Evolutionary conservation across 352 stramenopile species (phyloP).

Genomic region (Pythium biforme): DNA sequence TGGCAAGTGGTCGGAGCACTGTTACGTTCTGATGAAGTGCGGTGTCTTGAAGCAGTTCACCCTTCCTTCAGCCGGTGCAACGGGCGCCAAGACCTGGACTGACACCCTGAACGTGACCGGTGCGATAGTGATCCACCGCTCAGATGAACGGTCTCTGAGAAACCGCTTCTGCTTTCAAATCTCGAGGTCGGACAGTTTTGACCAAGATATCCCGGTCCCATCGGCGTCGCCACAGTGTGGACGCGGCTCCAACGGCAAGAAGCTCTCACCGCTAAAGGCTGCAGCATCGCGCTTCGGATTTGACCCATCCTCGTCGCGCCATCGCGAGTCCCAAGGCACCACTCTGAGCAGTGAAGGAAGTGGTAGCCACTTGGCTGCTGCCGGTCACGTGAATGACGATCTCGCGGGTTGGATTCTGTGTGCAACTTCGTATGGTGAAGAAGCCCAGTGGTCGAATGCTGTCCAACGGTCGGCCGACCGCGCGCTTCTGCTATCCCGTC

Average conservation of each 20-base stretch:
- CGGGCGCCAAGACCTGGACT: constrained; percentile 39
- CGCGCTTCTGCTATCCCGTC: constrained; percentile 53
- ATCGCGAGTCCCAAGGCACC: constrained; percentile 25
- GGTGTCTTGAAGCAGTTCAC: constrained; percentile 80
- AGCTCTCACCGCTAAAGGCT: constrained; percentile 64
- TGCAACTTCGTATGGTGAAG: constrained; percentile 57
- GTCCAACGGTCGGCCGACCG: constrained; percentile 73
- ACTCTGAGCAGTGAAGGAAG: constrained; percentile 31
- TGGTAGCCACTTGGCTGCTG: constrained; percentile 16
- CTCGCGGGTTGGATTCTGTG: constrained; percentile 71
- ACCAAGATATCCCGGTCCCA: constrained; percentile 7
- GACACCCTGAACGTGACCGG: constrained; percentile 70
- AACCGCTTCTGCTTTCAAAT: constrained; percentile 84
- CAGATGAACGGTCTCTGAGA: constrained; percentile 62
- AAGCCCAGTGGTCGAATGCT: constrained; percentile 59
- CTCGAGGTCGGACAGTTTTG: constrained; percentile 39
- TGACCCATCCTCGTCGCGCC: constrained; percentile 1
- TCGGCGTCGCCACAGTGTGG: constrained; percentile 2
- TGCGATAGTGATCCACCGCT: constrained; percentile 79
- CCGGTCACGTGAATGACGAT: constrained; percentile 17
- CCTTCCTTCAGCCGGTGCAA: constrained; percentile 35
- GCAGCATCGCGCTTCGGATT: constrained; percentile 41
- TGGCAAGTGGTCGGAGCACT: constrained; percentile 83
- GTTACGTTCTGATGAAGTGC: constrained; percentile 66
- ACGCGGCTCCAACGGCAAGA: constrained; percentile 28